Percentiles rank a stretch among this genome's conserved stretches.
These are phyloP conservation scores for Allantophomopsis lycopodina DNA, from an alignment of 2,329 filamentous ascomycete genomes.

Conservation along the genomic window DNA sequence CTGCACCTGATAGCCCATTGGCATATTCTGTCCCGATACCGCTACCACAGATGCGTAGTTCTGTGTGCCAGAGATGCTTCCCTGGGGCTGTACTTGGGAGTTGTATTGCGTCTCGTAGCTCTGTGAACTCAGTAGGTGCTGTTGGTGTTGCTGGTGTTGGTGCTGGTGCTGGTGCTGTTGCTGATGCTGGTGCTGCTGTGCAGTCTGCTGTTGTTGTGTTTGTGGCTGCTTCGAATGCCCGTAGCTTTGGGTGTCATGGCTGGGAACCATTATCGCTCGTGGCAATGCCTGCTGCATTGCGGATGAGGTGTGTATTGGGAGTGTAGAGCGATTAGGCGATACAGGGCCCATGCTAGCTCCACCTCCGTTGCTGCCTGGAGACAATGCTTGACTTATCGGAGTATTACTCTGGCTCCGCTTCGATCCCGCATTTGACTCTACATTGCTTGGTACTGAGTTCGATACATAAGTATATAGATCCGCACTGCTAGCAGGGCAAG, in stretches of 20 bases:
- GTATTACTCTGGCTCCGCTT: not conserved
- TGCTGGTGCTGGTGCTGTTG: conserved; percentile 1
- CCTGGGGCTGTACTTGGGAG: not conserved
- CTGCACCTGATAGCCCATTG: not conserved
- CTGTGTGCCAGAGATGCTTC: not conserved
- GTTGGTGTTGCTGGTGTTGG: not conserved
- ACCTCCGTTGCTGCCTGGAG: no score
- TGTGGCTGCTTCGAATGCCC: not conserved
- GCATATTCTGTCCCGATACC: not conserved
- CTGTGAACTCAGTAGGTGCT: not conserved
- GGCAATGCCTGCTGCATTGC: not conserved
- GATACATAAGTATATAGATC: not conserved
- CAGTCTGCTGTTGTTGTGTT: conserved; percentile 4
- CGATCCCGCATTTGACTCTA: not conserved
- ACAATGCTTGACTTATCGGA: not conserved
- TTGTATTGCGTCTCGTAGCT: not conserved
- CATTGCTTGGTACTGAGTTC: not conserved
- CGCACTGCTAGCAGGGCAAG: not conserved
- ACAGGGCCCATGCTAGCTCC: no score
- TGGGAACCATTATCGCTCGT: no score
- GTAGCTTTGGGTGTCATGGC: no score
- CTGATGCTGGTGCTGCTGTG: conserved; percentile 1
- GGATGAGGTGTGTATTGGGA: not conserved
- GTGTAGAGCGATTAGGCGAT: not conserved
- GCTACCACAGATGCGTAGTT: not conserved